Evolutionary conservation across 2,329 filamentous ascomycete genomes (phyloP).

Genomic region (Myriosclerotinia scirpicola): DNA sequence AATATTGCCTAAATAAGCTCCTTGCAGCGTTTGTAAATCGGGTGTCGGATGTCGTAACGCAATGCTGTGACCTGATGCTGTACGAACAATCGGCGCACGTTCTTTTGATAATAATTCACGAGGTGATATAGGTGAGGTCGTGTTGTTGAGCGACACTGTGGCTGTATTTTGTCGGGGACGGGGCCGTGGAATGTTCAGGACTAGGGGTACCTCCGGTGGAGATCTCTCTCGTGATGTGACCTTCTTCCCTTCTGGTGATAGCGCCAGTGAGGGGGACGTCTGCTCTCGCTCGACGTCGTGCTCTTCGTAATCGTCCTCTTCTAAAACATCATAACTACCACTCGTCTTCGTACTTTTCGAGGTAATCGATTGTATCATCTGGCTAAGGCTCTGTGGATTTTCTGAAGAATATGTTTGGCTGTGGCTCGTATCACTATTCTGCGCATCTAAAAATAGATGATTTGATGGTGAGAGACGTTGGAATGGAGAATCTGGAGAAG

Average conservation of each 20-base stretch:
- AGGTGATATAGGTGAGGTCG: constrained; percentile 23
- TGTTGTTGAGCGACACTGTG: constrained; percentile 27
- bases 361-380: constrained; percentile 27
- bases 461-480: constrained; percentile 20
- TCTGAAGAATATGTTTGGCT: constrained; percentile 20
- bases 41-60: constrained; percentile 58
- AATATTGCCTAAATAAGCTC: constrained; percentile 65
- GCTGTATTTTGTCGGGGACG: constrained; percentile 29
- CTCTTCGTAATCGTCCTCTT: constrained; percentile 30
- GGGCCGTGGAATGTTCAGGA: constrained; percentile 30
- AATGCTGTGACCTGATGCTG: constrained; percentile 36
- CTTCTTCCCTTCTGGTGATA: constrained; percentile 20
- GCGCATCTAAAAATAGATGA: constrained; percentile 34
- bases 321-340: constrained; percentile 30
- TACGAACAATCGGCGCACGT: constrained; percentile 32
- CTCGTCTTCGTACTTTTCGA: constrained; percentile 27
- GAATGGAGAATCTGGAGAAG: constrained; percentile 19
- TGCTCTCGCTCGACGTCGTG: constrained; percentile 16
- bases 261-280: constrained; percentile 11
- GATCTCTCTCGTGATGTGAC: constrained; percentile 18
- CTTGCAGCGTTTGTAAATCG: constrained; percentile 61
- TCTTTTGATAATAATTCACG: constrained; percentile 21
- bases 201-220: constrained; percentile 20
- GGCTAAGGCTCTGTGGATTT: constrained; percentile 17
- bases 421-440: constrained; percentile 27